These are phyloP conservation scores for Chenopodium quinoa DNA, from an alignment of 148 eudicot species.

Conservation along the genomic window DNA sequence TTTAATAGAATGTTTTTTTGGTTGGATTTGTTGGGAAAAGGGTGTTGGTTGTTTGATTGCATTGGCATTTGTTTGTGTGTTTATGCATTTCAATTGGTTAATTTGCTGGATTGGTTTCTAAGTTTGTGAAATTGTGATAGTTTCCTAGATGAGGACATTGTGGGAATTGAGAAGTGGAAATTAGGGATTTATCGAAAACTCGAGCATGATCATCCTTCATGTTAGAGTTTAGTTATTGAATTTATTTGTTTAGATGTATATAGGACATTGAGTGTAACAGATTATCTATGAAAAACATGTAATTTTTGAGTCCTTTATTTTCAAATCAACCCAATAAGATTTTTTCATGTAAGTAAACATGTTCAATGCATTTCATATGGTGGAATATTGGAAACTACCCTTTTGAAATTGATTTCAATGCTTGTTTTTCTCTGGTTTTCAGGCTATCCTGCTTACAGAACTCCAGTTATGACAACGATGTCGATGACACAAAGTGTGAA, in stretches of 20 bases:
- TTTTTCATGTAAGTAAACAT: not conserved
- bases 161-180: not conserved
- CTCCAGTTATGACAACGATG: constrained; percentile 42
- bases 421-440: constrained; percentile 14
- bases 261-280: not conserved
- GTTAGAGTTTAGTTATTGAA: not conserved
- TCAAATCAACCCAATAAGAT: not conserved
- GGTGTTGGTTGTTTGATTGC: not conserved
- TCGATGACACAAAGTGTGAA: constrained; percentile 36
- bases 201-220: not conserved
- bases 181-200: not conserved
- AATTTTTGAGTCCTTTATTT: too few species aligned
- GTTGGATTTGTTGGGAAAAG: not conserved
- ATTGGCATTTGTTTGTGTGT: not conserved
- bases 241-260: not conserved
- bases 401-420: not conserved
- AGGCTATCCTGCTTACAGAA: constrained; percentile 45
- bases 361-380: not conserved
- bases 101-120: too few species aligned
- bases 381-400: not conserved
- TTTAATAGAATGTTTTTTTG: not conserved
- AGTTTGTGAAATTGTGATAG: not conserved
- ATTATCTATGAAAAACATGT: not conserved
- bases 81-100: not conserved
- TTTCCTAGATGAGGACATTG: not conserved